Conservation (phyloP, 345 rosid genomes). For the Camelina hispida region DNA sequence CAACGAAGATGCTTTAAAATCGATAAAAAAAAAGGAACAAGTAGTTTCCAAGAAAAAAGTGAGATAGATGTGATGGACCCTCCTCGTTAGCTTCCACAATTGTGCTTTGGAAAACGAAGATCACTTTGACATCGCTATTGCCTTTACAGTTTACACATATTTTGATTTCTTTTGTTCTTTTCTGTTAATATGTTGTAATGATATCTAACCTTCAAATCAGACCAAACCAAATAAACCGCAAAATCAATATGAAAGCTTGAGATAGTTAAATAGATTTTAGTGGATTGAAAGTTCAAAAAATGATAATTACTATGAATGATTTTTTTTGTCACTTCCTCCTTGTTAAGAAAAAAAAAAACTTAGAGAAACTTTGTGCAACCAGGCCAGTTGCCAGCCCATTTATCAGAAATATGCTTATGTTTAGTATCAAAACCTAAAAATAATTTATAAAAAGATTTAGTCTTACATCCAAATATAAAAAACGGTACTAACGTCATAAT, state of each 20-base stretch:
- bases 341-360: too few relatives aligned
- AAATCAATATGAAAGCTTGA: not conserved
- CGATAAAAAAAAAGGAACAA: constrained; percentile 18
- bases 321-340: too few relatives aligned
- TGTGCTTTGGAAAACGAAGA: constrained; percentile 15
- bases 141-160: not conserved
- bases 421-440: constrained; percentile 10
- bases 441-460: not conserved
- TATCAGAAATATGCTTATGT: too few relatives aligned
- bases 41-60: constrained; percentile 18
- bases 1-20: constrained; percentile 5
- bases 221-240: not conserved
- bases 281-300: too few relatives aligned
- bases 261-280: too few relatives aligned
- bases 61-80: constrained; percentile 22
- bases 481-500: too few relatives aligned
- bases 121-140: constrained; percentile 3
- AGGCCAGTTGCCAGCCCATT: too few relatives aligned
- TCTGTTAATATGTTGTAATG: not conserved
- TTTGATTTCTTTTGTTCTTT: not conserved
- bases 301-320: too few relatives aligned
- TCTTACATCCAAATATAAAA: not conserved
- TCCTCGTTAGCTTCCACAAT: constrained; percentile 26
- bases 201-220: not conserved
- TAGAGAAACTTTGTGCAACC: too few relatives aligned